A percentile compares a stretch with the other conserved stretches of the same genome.
These are phyloP conservation scores for Cryptosporidium ubiquitum DNA, from an alignment of 169 alveolate genomes.

Conservation along the genomic window DNA sequence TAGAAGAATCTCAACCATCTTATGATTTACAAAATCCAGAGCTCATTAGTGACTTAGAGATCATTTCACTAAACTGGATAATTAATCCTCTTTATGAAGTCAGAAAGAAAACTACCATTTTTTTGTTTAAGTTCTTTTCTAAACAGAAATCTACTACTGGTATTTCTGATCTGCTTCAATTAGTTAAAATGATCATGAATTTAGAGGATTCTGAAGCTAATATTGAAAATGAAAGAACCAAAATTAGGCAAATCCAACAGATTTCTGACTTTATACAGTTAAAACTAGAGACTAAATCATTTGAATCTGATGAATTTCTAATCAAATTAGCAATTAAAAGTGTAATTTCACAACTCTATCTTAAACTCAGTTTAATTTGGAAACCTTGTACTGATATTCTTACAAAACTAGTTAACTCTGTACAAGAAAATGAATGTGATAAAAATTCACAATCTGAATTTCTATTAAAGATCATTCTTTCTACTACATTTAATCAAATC, in stretches of 20 bases:
- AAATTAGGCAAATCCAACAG: conserved; percentile 40
- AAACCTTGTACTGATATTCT: conserved; percentile 35
- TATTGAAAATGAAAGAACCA: conserved; percentile 48
- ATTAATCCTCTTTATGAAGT: background rate
- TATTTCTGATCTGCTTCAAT: background rate
- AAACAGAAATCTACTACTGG: background rate
- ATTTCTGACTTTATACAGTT: conserved; percentile 16
- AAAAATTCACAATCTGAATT: background rate
- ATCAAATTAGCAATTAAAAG: background rate
- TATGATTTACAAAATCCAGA: background rate
- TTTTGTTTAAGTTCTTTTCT: background rate
- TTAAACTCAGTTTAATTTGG: conserved; percentile 42
- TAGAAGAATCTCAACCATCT: background rate
- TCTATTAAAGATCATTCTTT: background rate
- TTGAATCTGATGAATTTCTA: background rate
- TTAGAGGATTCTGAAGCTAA: conserved; percentile 20
- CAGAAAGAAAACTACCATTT: background rate
- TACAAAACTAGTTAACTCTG: background rate
- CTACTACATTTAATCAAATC: background rate
- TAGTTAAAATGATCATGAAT: background rate
- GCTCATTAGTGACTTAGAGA: background rate
- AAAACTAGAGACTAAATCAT: background rate
- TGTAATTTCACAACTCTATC: conserved; percentile 21
- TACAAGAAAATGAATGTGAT: background rate
- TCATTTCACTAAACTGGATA: conserved; percentile 24